Percentiles rank a stretch among this genome's conserved stretches.
Evolutionary conservation across 2,329 filamentous ascomycete species (phyloP).

Genomic region (Fusarium multiceps): DNA sequence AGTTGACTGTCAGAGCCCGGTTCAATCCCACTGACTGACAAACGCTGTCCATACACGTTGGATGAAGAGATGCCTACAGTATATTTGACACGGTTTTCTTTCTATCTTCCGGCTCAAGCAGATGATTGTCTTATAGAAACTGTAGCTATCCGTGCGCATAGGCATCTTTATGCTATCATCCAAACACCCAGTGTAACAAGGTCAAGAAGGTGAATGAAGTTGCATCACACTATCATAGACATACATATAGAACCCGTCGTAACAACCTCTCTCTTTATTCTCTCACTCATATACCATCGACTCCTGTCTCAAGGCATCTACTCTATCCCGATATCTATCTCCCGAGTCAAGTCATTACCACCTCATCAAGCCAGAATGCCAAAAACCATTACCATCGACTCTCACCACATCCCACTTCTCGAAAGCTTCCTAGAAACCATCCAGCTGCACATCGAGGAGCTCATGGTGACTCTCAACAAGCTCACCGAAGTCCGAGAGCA

Average conservation of each 20-base stretch:
- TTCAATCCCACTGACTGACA: not conserved
- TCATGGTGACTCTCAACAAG: constrained; percentile 3
- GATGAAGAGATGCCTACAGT: not conserved
- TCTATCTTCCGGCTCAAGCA: not conserved
- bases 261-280: not conserved
- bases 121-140: not conserved
- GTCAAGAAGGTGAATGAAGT: no score
- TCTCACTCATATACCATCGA: not conserved
- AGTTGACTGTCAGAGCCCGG: not conserved
- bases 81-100: accelerated
- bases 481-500: constrained; percentile 5
- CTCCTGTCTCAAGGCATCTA: not conserved
- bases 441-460: not conserved
- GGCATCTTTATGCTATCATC: not conserved
- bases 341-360: not conserved
- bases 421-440: not conserved
- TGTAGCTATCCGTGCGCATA: not conserved
- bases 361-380: not conserved
- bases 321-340: not conserved
- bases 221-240: not conserved
- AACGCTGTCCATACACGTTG: not conserved
- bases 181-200: not conserved
- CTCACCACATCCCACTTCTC: constrained; percentile 1
- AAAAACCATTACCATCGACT: not conserved
- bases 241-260: not conserved